Percentiles rank a stretch among this genome's conserved stretches.
Evolutionary conservation across 208 protist genomes (phyloP).

Genomic region (Leishmania braziliensis): DNA sequence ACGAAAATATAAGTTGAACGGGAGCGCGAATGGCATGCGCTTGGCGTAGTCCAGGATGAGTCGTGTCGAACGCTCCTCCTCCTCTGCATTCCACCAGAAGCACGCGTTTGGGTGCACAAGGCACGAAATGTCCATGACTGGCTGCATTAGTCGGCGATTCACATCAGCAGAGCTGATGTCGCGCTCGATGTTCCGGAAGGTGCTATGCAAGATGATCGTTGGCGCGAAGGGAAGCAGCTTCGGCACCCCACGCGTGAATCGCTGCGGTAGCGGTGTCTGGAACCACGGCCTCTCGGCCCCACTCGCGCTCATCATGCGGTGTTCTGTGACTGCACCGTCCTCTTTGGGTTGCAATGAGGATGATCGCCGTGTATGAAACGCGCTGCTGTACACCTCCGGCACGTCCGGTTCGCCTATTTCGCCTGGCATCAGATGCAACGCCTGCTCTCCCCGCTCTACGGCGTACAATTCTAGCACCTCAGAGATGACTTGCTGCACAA

Average conservation of each 20-base stretch:
- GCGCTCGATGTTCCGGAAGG: conserved; percentile 59
- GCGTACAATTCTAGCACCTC: conserved; percentile 90
- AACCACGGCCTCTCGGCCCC: conserved; percentile 82
- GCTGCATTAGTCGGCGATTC: conserved; percentile 69
- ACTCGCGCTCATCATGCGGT: conserved; percentile 56
- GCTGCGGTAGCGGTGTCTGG: conserved; percentile 57
- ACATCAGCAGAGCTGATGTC: conserved; percentile 37
- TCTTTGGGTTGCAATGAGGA: neutral
- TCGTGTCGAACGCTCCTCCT: conserved; percentile 68
- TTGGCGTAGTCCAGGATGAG: conserved; percentile 88
- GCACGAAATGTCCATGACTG: conserved; percentile 79
- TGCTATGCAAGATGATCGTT: conserved; percentile 68
- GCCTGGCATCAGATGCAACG: conserved; percentile 58
- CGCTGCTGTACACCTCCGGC: conserved; percentile 64
- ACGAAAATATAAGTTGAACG: conserved; percentile 87
- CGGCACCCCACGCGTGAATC: conserved; percentile 66
- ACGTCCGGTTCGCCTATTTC: conserved; percentile 77
- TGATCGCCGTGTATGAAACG: conserved; percentile 49
- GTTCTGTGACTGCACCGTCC: conserved; percentile 39
- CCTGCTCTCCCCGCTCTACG: conserved; percentile 70
- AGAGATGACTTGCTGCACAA: conserved; percentile 79
- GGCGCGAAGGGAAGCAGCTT: conserved; percentile 75
- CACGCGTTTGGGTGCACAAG: conserved; percentile 81
- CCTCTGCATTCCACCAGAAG: conserved; percentile 80
- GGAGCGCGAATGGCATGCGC: conserved; percentile 80